These are phyloP conservation scores for Alternaria tenuissima DNA, from an alignment of 2,329 filamentous ascomycete genomes.

Conservation along the genomic window DNA sequence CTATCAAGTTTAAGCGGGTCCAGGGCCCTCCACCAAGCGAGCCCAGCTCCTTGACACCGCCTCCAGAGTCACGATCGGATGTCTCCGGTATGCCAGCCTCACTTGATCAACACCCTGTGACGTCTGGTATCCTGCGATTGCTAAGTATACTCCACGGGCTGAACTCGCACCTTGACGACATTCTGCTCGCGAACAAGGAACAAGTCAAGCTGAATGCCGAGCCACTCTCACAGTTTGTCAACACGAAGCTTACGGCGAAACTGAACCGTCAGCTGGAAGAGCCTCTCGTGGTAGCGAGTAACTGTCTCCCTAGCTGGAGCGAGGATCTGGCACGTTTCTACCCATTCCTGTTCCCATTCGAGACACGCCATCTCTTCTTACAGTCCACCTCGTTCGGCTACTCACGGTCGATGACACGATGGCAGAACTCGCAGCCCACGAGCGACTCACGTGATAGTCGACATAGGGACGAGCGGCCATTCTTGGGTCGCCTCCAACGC, in stretches of 20 bases:
- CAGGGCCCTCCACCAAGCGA: slow-evolving; percentile 82
- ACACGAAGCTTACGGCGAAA: slow-evolving; percentile 97
- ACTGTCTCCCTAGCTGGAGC: slow-evolving; percentile 93
- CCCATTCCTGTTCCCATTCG: slow-evolving; percentile 97
- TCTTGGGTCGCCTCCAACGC: slow-evolving; percentile 87
- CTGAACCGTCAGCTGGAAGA: slow-evolving; percentile 96
- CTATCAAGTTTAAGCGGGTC: slow-evolving; percentile 90
- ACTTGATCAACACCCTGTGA: slow-evolving; percentile 81
- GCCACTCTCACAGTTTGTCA: slow-evolving; percentile 92
- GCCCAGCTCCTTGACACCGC: slow-evolving; percentile 67
- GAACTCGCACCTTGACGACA: slow-evolving; percentile 92
- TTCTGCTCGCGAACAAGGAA: slow-evolving; percentile 79
- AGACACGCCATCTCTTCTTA: slow-evolving; percentile 94
- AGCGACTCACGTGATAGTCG: slow-evolving; percentile 84
- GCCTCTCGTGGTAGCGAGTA: slow-evolving; percentile 94
- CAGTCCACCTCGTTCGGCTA: slow-evolving; percentile 99
- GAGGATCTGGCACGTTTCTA: slow-evolving; percentile 93
- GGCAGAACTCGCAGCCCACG: slow-evolving; percentile 88
- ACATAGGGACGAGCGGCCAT: slow-evolving; percentile 85
- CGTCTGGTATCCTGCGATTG: slow-evolving; percentile 84
- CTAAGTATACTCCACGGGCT: slow-evolving; percentile 91
- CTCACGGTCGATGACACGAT: slow-evolving; percentile 94
- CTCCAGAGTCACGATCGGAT: slow-evolving; percentile 60
- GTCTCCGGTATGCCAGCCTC: slow-evolving; percentile 76
- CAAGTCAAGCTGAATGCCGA: slow-evolving; percentile 77